Evolutionary conservation across 805 yeast species (phyloP).

Genomic region (Danielia oregonensis): DNA sequence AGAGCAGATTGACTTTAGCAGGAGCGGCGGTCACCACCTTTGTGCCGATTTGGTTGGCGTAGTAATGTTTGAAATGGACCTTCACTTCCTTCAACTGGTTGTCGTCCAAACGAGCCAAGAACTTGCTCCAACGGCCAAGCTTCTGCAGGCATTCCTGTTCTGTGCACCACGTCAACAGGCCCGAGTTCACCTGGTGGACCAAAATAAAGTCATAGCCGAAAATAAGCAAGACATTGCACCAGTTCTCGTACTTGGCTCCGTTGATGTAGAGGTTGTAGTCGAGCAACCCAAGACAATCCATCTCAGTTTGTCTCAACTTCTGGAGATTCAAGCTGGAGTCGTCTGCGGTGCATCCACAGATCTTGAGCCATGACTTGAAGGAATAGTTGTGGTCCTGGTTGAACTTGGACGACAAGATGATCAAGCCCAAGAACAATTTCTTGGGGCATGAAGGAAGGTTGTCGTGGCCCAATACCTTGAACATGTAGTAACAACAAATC

Average conservation of each 20-base stretch:
- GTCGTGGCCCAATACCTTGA: constrained; percentile 34
- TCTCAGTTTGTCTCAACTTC: constrained; percentile 53
- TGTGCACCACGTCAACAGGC: constrained; percentile 15
- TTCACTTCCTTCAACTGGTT: constrained; percentile 8
- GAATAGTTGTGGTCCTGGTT: constrained; percentile 69
- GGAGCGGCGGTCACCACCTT: constrained; percentile 14
- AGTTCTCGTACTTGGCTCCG: constrained; percentile 42
- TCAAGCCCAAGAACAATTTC: constrained; percentile 60
- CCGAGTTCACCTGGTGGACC: constrained; percentile 26
- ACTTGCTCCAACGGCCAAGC: constrained; percentile 14
- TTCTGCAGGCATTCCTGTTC: constrained; percentile 8
- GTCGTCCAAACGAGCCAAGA: constrained; percentile 14
- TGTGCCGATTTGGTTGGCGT: constrained; percentile 17
- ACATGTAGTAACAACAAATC: constrained; percentile 62
- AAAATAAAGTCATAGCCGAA: constrained; percentile 43
- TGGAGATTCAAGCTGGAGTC: constrained; percentile 34
- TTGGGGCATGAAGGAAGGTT: constrained; percentile 49
- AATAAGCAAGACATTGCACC: constrained; percentile 41
- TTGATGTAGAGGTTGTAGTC: constrained; percentile 57
- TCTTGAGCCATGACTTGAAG: constrained; percentile 67
- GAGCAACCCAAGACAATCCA: constrained; percentile 47
- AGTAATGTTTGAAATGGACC: constrained; percentile 17
- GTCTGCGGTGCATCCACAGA: constrained; percentile 50
- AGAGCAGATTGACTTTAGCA: constrained; percentile 11
- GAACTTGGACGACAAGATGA: constrained; percentile 71